Base-by-base conservation (phyloP, 805 yeast genomes). In the Scheffersomyces coipomensis region DNA sequence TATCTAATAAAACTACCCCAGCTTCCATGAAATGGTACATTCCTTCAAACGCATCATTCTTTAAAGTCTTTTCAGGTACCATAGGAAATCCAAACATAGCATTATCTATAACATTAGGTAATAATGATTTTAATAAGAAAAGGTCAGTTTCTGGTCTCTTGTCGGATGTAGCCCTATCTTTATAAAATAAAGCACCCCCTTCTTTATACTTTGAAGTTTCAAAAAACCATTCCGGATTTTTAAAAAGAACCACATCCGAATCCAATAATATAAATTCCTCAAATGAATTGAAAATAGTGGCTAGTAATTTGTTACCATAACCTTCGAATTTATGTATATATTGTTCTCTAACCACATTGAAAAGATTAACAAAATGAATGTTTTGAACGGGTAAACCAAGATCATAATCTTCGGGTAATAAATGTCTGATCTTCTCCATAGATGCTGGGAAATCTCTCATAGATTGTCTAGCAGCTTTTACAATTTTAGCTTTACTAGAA, bases 221-320 rank as follows among this genome's bases (percentile, higher is more conserved):
- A 47, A 64, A 62, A 46, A 58, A 63, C 35, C 43, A 50, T 13
- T 52, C 53, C 3, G 66, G 64, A 22, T 40, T 48, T 39, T 58
- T 55, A n/a, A 64, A 48, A 34, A 71, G 48, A 9, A 73, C 66
- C 0, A 75, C 58, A 52, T 78, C 83, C 2, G 83, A 76, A 55
- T 79, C 83, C 42, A 79, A 49, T 47, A 78, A 55, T 26, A 79
- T 64, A 57, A 68, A 69, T 38, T 78, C 82, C 46, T 76, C 79
- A 50, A 74, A 78, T 1, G 82, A 71, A 44, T 73, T 80, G 56
- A 82, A 81, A 25, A 78, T 44, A 19, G 75, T 65, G 1, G 86
- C 83, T 23, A 80, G 50, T 54, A 82, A 68, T 53, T 81, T 82
- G 35, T 60, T 58, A n/a, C 57, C 53, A 45, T 51, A 58, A 11